These are phyloP conservation scores for Colletotrichum agaves DNA, from an alignment of 2,329 filamentous ascomycete genomes.

Conservation along the genomic window DNA sequence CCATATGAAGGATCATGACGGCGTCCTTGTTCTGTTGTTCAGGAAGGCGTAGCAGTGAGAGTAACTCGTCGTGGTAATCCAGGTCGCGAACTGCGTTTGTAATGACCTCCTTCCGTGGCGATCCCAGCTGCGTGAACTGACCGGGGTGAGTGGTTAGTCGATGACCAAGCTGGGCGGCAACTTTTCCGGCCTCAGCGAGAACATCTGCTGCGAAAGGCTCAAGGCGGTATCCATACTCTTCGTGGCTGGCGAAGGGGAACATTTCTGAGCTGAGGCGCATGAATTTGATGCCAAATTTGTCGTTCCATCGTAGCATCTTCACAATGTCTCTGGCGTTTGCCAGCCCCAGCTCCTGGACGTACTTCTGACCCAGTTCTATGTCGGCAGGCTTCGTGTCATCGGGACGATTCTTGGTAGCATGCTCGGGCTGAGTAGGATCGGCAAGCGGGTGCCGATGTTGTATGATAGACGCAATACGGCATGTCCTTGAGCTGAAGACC, in stretches of 20 bases:
- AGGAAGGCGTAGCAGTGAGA: conserved; percentile 79
- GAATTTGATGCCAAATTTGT: conserved; percentile 91
- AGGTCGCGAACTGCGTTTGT: conserved; percentile 82
- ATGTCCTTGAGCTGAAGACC: conserved; percentile 91
- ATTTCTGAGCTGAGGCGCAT: conserved; percentile 94
- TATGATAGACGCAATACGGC: conserved; percentile 88
- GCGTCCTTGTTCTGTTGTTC: conserved; percentile 85
- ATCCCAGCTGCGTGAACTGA: conserved; percentile 92
- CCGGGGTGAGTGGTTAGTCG: conserved; percentile 91
- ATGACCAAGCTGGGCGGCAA: conserved; percentile 83
- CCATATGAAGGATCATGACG: conserved; percentile 95
- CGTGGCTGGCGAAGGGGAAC: conserved; percentile 95
- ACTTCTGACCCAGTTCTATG: conserved; percentile 73
- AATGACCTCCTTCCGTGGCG: conserved; percentile 81
- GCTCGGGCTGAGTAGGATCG: conserved; percentile 80
- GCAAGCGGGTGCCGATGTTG: conserved; percentile 86
- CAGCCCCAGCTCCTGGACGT: conserved; percentile 80
- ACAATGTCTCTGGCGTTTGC: conserved; percentile 84
- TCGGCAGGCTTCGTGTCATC: conserved; percentile 78
- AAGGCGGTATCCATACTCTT: conserved; percentile 86
- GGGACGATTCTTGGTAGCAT: conserved; percentile 86
- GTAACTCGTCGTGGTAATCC: conserved; percentile 87
- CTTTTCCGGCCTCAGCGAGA: conserved; percentile 79
- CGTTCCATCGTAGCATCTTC: conserved; percentile 93
- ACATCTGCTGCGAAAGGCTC: conserved; percentile 84